Percentiles rank a stretch among this genome's conserved stretches.
Conservation (phyloP, 805 yeast species). For the Phaffomyces opuntiae region DNA sequence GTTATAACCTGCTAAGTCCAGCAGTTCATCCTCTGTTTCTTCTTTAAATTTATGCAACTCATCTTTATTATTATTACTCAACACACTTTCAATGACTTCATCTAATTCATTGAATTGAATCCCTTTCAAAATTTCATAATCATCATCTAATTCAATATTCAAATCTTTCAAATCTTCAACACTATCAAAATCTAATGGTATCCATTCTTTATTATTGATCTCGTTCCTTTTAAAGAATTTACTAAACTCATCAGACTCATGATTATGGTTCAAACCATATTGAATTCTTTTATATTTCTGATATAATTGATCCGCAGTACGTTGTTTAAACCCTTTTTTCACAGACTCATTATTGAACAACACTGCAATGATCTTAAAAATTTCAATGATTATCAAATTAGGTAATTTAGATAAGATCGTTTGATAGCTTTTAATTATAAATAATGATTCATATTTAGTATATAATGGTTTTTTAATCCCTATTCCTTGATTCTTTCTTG, state of each 20-base stretch:
- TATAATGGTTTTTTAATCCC: slow-evolving; percentile 23
- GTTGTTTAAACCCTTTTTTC: slow-evolving; percentile 18
- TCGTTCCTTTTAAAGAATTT: slow-evolving; percentile 15
- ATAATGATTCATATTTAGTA: slow-evolving; percentile 20
- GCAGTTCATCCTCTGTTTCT: slow-evolving; percentile 10
- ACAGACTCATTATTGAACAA: slow-evolving; percentile 19
- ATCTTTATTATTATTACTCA: slow-evolving; percentile 7
- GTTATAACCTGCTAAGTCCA: slow-evolving; percentile 15
- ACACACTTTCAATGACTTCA: slow-evolving; percentile 10
- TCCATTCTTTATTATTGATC: slow-evolving; percentile 20
- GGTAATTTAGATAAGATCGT: slow-evolving; percentile 14
- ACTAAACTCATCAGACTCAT: slow-evolving; percentile 8
- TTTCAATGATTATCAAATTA: slow-evolving; percentile 17
- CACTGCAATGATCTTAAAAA: slow-evolving; percentile 17
- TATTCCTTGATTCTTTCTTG: slow-evolving; percentile 21
- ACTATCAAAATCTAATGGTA: slow-evolving; percentile 12
- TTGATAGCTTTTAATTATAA: slow-evolving; percentile 19
- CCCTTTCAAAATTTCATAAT: slow-evolving; percentile 2
- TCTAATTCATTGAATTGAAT: slow-evolving; percentile 15
- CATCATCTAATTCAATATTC: neutral
- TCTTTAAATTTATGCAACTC: neutral
- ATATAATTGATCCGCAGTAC: slow-evolving; percentile 23
- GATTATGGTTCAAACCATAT: slow-evolving; percentile 19
- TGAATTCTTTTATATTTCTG: slow-evolving; percentile 23
- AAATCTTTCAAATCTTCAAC: slow-evolving; percentile 5